phyloP scores from a whole-genome alignment of 2,329 filamentous ascomycete genomes.

The Alternaria longipes region DNA sequence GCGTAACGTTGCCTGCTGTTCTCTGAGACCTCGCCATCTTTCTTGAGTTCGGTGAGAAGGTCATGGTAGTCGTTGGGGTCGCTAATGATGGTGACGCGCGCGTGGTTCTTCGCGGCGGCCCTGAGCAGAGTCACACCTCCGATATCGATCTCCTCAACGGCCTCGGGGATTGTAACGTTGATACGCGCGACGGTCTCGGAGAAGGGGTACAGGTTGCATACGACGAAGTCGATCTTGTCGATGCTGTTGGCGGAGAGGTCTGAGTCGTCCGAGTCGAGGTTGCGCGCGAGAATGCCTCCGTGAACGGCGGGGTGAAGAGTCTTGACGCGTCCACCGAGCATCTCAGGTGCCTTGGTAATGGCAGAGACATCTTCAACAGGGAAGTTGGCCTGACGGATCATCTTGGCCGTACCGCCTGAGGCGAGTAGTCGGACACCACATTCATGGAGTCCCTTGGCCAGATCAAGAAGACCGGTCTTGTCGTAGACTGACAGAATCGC shows the following conservation, averaged over 20 bases:
- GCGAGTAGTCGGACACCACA: slow-evolving; percentile 72
- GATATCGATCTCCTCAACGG: slow-evolving; percentile 98
- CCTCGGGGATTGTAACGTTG: slow-evolving; percentile 95
- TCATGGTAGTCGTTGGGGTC: slow-evolving; percentile 93
- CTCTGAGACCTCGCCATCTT: slow-evolving; percentile 84
- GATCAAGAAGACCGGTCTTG: slow-evolving; percentile 75
- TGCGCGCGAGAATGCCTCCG: slow-evolving; percentile 87
- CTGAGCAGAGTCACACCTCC: slow-evolving; percentile 93
- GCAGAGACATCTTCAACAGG: slow-evolving; percentile 97
- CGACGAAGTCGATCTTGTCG: slow-evolving; percentile 55
- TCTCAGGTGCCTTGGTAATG: slow-evolving; percentile 94
- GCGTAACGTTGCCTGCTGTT: slow-evolving; percentile 87
- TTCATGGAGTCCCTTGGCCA: slow-evolving; percentile 51
- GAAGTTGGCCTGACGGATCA: slow-evolving; percentile 97
- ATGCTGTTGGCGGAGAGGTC: slow-evolving; percentile 71
- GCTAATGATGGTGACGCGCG: slow-evolving; percentile 92
- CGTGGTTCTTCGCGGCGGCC: slow-evolving; percentile 97
- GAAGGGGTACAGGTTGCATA: slow-evolving; percentile 99
- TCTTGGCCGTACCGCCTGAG: slow-evolving; percentile 91
- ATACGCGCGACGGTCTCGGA: slow-evolving; percentile 97
- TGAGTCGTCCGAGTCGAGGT: slow-evolving; percentile 95
- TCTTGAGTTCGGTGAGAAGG: slow-evolving; percentile 90
- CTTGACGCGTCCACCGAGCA: slow-evolving; percentile 92
- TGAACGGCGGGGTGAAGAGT: slow-evolving; percentile 92
- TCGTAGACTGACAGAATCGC: slow-evolving; percentile 98